Conservation (phyloP, 345 rosid species). For the Aquilaria sinensis region DNA sequence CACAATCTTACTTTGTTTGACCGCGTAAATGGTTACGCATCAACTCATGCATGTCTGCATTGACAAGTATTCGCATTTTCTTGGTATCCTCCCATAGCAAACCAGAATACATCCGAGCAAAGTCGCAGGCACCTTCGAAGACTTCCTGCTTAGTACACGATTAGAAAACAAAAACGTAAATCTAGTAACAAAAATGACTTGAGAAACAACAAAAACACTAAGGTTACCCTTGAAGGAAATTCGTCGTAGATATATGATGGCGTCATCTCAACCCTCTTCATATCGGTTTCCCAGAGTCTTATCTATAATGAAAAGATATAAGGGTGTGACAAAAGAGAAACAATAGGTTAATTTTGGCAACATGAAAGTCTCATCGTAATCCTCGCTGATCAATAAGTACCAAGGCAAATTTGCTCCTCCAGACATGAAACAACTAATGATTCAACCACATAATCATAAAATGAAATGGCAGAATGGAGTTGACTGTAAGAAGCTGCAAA, state of each 20-base stretch:
- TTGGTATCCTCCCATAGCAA: constrained; percentile 94
- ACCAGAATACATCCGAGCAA: constrained; percentile 64
- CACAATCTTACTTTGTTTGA: constrained; percentile 33
- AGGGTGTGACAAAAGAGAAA: constrained; percentile 1
- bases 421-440: not conserved
- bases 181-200: not conserved
- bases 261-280: constrained; percentile 85
- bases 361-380: not conserved
- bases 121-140: constrained; percentile 78
- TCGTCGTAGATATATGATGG: constrained; percentile 76
- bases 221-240: constrained; percentile 73
- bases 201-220: constrained; percentile 7
- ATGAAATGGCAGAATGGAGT: not conserved
- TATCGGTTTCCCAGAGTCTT: constrained; percentile 92
- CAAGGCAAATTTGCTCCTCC: not conserved
- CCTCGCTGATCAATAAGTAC: not conserved
- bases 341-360: not conserved
- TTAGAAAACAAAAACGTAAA: not conserved
- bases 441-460: not conserved
- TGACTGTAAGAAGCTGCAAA: too few relatives aligned
- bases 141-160: constrained; percentile 47
- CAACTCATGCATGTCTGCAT: constrained; percentile 70
- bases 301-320: constrained; percentile 41
- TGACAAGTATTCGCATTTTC: constrained; percentile 75
- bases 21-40: constrained; percentile 79